phyloP scores from a whole-genome alignment of 108 stramenopile species.

The Conticribra guillardii region DNA sequence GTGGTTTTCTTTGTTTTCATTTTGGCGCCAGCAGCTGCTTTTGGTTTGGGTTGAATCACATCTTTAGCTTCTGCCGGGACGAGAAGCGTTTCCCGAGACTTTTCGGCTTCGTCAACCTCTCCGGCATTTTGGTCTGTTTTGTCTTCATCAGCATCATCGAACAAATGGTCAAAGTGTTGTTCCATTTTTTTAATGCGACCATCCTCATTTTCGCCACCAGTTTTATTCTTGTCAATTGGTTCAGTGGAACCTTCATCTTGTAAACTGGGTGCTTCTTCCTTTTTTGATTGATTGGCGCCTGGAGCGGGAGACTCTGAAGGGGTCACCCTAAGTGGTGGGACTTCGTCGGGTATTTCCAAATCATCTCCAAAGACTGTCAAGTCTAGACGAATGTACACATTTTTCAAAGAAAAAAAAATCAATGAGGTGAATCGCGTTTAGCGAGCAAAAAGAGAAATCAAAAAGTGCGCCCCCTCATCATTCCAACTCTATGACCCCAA shows the following conservation, averaged over 20 bases:
- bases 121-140: background rate
- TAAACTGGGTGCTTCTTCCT: background rate
- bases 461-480: no score
- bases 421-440: no score
- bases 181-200: background rate
- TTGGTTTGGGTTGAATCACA: constrained; percentile 1
- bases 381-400: constrained; percentile 11
- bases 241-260: background rate
- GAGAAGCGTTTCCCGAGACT: background rate
- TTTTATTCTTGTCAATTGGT: background rate
- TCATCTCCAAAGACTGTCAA: constrained; percentile 29
- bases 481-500: no score
- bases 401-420: no score
- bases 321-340: constrained; percentile 3
- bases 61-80: background rate
- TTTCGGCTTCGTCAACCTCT: background rate
- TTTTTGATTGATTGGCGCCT: background rate
- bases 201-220: background rate
- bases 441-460: no score
- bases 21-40: background rate
- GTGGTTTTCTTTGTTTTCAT: background rate
- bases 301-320: background rate
- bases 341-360: constrained; percentile 33
- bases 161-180: constrained; percentile 19
- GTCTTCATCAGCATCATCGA: constrained; percentile 5